These are phyloP conservation scores for Hibiscus tridactylites DNA, from an alignment of 345 rosid genomes.

Conservation along the genomic window DNA sequence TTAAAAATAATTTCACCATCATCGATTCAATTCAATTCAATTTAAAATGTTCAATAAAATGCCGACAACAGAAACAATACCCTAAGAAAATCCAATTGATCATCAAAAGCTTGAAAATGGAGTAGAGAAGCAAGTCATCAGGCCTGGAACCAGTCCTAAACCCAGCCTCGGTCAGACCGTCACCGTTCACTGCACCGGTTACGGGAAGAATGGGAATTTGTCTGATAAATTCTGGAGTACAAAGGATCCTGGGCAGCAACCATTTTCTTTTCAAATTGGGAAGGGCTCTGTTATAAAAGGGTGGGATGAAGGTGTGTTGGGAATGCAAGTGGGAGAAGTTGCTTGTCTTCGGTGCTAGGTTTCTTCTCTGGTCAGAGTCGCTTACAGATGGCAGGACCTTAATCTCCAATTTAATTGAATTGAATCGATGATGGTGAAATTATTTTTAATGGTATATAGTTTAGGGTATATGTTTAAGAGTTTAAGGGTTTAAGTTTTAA, in stretches of 20 bases:
- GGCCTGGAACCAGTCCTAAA: constrained; percentile 48
- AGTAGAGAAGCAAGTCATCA: constrained; percentile 48
- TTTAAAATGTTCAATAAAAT: too few species aligned
- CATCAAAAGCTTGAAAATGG: constrained; percentile 25
- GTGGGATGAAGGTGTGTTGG: constrained; percentile 98
- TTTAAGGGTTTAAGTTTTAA: too few species aligned
- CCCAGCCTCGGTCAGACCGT: constrained; percentile 50
- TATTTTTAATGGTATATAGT: too few species aligned
- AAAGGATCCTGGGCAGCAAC: constrained; percentile 72
- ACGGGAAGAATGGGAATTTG: constrained; percentile 71
- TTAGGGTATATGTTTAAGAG: too few species aligned
- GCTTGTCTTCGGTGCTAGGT: constrained; percentile 54
- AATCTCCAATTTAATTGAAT: too few species aligned
- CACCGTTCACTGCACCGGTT: constrained; percentile 71
- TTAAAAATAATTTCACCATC: too few species aligned
- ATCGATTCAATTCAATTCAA: too few species aligned
- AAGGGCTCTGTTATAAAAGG: constrained; percentile 39
- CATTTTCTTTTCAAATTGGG: constrained; percentile 79
- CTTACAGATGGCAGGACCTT: too few species aligned
- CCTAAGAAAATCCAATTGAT: background rate
- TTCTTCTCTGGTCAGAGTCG: too few species aligned
- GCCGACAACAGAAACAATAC: background rate
- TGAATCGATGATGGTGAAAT: too few species aligned
- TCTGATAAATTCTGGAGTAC: constrained; percentile 94
- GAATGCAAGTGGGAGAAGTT: constrained; percentile 89